Percentiles rank a stretch among this genome's conserved stretches.
Conservation (phyloP, 352 stramenopile species). For the Pythium biforme region DNA sequence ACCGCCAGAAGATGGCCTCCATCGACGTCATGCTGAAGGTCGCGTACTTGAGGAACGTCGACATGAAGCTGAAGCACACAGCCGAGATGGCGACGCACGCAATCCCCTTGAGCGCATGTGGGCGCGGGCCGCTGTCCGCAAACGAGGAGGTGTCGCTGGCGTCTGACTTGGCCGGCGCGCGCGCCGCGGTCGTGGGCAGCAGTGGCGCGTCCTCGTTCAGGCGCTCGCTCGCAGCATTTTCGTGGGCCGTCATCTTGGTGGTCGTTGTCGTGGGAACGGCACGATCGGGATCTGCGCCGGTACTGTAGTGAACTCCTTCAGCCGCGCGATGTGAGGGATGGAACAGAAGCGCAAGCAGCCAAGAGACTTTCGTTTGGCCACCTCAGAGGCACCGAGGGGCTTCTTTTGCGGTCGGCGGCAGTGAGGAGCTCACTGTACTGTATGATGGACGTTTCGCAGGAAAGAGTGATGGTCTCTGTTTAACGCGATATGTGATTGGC, state of each 20-base stretch:
- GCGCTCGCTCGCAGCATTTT: slow-evolving; percentile 14
- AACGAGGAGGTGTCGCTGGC: background rate
- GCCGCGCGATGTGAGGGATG: too few relatives aligned
- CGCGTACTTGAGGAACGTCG: slow-evolving; percentile 75
- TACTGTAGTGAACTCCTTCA: too few relatives aligned
- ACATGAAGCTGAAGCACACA: slow-evolving; percentile 84
- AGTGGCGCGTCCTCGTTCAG: slow-evolving; percentile 17
- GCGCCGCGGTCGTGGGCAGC: slow-evolving; percentile 20
- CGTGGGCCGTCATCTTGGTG: slow-evolving; percentile 21
- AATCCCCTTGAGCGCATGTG: slow-evolving; percentile 60
- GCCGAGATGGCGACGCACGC: slow-evolving; percentile 66
- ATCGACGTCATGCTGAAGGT: slow-evolving; percentile 78
- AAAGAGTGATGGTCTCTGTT: background rate
- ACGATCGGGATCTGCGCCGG: background rate
- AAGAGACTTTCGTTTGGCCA: background rate
- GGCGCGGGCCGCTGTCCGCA: slow-evolving; percentile 13
- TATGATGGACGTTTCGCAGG: too few relatives aligned
- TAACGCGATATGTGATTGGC: background rate
- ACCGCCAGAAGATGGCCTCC: slow-evolving; percentile 81
- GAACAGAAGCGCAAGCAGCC: too few relatives aligned
- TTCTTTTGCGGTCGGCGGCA: background rate
- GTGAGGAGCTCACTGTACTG: too few relatives aligned
- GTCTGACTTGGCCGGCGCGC: slow-evolving; percentile 12
- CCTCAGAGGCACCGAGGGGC: background rate
- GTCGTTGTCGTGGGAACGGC: background rate